phyloP scores from a whole-genome alignment of 2,329 filamentous ascomycete genomes.

The Aspergillus sp. region DNA sequence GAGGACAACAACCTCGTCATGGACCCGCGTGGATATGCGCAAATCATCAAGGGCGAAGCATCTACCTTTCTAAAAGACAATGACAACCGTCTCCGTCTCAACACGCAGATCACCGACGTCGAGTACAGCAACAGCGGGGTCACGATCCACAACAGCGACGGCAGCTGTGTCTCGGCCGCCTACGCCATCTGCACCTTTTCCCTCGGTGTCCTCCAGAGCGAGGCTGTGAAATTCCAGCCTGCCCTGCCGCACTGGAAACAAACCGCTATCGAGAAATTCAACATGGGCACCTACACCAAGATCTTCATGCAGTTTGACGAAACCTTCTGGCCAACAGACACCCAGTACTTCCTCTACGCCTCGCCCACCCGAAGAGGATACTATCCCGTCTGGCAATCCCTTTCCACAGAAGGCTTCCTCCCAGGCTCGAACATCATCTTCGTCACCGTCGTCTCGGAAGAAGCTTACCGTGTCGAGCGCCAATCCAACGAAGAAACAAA shows the following conservation, averaged over 20 bases:
- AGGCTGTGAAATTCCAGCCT: conserved; percentile 55
- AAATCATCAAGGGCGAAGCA: conserved; percentile 55
- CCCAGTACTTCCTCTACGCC: conserved; percentile 53
- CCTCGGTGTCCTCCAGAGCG: conserved; percentile 62
- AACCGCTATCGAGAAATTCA: conserved; percentile 58
- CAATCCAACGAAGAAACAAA: conserved; percentile 57
- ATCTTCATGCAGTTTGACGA: conserved; percentile 66
- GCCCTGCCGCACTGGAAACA: conserved; percentile 61
- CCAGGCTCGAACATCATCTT: conserved; percentile 62
- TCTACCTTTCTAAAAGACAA: conserved; percentile 51
- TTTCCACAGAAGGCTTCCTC: conserved; percentile 54
- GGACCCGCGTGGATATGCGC: conserved; percentile 59
- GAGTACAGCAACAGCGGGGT: conserved; percentile 51
- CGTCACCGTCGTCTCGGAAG: conserved; percentile 54
- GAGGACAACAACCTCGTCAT: conserved; percentile 58
- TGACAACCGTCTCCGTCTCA: conserved; percentile 56
- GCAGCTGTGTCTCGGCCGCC: conserved; percentile 53
- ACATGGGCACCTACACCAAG: conserved; percentile 70
- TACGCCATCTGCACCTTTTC: conserved; percentile 66
- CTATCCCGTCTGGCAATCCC: conserved; percentile 61
- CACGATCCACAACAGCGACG: conserved; percentile 49
- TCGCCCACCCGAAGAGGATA: conserved; percentile 45
- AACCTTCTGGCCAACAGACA: conserved; percentile 59
- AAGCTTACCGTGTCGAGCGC: conserved; percentile 55
- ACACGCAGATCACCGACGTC: conserved; percentile 54